phyloP scores from a whole-genome alignment of 768 basidiomycete genomes.

The Megacollybia marginata region DNA sequence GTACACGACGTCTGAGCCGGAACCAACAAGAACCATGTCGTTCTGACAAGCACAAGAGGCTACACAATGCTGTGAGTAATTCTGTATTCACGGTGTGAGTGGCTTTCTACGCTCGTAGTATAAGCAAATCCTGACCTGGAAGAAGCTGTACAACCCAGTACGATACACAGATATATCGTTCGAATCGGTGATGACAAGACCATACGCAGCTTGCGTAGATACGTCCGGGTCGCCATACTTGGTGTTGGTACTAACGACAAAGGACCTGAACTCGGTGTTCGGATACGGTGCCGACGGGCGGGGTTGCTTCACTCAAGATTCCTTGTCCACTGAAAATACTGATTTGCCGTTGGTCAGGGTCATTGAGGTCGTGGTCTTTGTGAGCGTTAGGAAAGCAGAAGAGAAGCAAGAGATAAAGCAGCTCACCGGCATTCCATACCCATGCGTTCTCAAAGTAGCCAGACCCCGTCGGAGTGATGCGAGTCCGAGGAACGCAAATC shows the following conservation, averaged over 20 bases:
- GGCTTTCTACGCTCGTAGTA: conserved; percentile 35
- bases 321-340: conserved; percentile 64
- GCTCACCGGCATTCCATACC: conserved; percentile 22
- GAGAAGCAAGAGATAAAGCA: neutral
- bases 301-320: conserved; percentile 62
- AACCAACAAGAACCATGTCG: neutral
- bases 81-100: conserved; percentile 37
- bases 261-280: conserved; percentile 44
- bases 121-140: conserved; percentile 34
- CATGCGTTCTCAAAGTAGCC: conserved; percentile 45
- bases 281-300: conserved; percentile 75
- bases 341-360: conserved; percentile 35
- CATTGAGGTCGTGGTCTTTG: conserved; percentile 71
- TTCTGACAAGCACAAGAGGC: conserved; percentile 43
- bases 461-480: conserved; percentile 45
- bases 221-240: conserved; percentile 45
- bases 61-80: conserved; percentile 45
- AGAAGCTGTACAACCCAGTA: conserved; percentile 68
- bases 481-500: conserved; percentile 59
- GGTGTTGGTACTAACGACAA: conserved; percentile 40
- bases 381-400: neutral
- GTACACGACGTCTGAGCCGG: neutral
- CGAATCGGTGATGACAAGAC: conserved; percentile 23
- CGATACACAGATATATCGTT: conserved; percentile 25
- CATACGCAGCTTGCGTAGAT: conserved; percentile 48